Evolutionary conservation across 2,329 filamentous ascomycete species (phyloP).

Genomic region (Colletotrichum truncatum): DNA sequence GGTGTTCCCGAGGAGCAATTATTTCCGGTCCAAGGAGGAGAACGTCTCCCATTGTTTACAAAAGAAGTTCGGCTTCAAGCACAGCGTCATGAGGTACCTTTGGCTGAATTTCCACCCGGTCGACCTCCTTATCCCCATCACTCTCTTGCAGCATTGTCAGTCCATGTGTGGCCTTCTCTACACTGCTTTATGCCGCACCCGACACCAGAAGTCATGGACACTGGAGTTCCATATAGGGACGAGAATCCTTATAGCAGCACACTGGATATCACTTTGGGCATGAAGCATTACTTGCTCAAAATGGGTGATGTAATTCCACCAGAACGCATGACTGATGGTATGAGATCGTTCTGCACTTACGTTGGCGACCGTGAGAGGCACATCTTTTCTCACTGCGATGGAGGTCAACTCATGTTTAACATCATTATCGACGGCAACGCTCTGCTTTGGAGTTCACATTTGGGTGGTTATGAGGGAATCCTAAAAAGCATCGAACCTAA

Average conservation of each 20-base stretch:
- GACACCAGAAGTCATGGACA: not conserved
- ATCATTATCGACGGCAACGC: not conserved
- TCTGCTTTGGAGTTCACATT: not conserved
- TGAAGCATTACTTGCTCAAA: not conserved
- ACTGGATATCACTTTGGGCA: not conserved
- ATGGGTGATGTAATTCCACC: not conserved
- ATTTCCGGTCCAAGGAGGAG: conserved; percentile 34
- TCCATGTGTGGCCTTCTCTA: conserved; percentile 36
- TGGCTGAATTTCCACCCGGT: not conserved
- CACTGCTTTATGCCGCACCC: conserved; percentile 34
- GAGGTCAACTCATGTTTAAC: not conserved
- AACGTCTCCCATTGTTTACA: conserved; percentile 36
- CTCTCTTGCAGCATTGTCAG: conserved; percentile 20
- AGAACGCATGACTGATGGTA: not conserved
- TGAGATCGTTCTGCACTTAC: not conserved
- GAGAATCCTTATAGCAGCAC: not conserved
- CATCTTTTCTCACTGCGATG: not conserved
- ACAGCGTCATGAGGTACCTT: not conserved
- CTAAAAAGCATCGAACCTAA: not conserved
- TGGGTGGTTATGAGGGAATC: conserved; percentile 6
- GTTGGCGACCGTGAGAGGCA: not conserved
- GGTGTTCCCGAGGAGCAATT: conserved; percentile 36
- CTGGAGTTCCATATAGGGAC: not conserved
- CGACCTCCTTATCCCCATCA: not conserved
- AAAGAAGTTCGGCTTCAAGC: not conserved